These are phyloP conservation scores for Musa troglodytarum DNA, from an alignment of 176 grass and related monocot species.

Conservation along the genomic window DNA sequence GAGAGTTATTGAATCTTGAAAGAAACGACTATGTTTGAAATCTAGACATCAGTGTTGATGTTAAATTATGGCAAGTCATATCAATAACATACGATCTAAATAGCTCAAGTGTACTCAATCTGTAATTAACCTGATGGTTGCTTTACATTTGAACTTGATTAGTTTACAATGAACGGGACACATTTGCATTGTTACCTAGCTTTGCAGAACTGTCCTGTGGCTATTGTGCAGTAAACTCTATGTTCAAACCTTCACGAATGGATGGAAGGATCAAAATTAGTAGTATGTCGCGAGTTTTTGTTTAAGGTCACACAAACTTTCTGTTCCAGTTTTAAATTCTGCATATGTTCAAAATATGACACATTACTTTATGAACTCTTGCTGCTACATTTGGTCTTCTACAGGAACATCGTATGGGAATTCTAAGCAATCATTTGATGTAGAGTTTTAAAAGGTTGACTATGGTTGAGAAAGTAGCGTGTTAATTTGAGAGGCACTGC, in stretches of 20 bases:
- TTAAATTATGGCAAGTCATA: not conserved
- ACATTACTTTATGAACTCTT: not conserved
- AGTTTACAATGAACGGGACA: not conserved
- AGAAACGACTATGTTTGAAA: not conserved
- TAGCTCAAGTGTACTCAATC: not conserved
- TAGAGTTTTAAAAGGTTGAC: too few species aligned
- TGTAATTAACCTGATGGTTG: not conserved
- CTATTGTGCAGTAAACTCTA: not conserved
- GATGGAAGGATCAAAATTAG: not conserved
- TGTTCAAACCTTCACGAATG: not conserved
- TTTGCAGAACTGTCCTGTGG: not conserved
- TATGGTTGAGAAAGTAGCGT: too few species aligned
- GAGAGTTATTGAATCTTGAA: not conserved
- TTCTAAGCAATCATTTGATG: not conserved
- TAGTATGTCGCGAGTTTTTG: not conserved
- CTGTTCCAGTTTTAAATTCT: not conserved
- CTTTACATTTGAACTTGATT: not conserved
- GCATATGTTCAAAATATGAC: not conserved
- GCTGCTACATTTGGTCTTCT: not conserved
- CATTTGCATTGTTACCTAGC: not conserved
- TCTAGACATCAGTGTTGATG: not conserved
- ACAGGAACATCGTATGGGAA: not conserved
- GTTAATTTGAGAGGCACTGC: too few species aligned
- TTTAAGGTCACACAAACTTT: not conserved
- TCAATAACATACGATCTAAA: not conserved